Conservation (phyloP, 495 filamentous ascomycete genomes). For the Trichoderma virens region DNA sequence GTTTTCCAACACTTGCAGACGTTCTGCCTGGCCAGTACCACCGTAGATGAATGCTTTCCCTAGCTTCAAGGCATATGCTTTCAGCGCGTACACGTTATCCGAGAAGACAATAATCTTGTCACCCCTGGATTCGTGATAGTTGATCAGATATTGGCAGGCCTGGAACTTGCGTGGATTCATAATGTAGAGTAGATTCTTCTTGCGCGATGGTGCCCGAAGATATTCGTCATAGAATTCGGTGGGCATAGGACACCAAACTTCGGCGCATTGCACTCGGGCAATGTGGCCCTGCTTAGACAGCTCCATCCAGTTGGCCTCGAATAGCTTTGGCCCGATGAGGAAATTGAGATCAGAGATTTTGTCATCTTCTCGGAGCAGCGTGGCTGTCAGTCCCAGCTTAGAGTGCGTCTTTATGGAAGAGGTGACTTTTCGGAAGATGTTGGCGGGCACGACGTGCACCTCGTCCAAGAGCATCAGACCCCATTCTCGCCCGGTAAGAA, state of each 20-base stretch:
- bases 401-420: slow-evolving; percentile 86
- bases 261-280: slow-evolving; percentile 93
- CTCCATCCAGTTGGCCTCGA: slow-evolving; percentile 99
- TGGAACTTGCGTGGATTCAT: slow-evolving; percentile 99
- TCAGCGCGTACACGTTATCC: slow-evolving; percentile 93
- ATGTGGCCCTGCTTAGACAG: slow-evolving; percentile 95
- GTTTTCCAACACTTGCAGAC: slow-evolving; percentile 84
- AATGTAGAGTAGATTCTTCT: slow-evolving; percentile 73
- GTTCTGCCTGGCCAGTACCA: slow-evolving; percentile 77
- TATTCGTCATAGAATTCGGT: slow-evolving; percentile 97
- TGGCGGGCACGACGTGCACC: slow-evolving; percentile 94
- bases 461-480: slow-evolving; percentile 97
- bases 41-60: slow-evolving; percentile 91
- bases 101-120: slow-evolving; percentile 99
- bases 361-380: slow-evolving; percentile 91
- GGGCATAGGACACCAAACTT: slow-evolving; percentile 99
- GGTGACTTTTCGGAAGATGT: slow-evolving; percentile 91
- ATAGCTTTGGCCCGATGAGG: slow-evolving; percentile 93
- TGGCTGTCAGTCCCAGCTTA: slow-evolving; percentile 95
- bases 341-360: slow-evolving; percentile 98
- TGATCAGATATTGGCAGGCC: slow-evolving; percentile 91
- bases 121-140: slow-evolving; percentile 91
- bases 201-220: slow-evolving; percentile 43
- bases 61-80: slow-evolving; percentile 75
- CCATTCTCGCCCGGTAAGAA: slow-evolving; percentile 87